Evolutionary conservation across 2,329 filamentous ascomycete species (phyloP).

Genomic region (Elsinoe batatas): DNA sequence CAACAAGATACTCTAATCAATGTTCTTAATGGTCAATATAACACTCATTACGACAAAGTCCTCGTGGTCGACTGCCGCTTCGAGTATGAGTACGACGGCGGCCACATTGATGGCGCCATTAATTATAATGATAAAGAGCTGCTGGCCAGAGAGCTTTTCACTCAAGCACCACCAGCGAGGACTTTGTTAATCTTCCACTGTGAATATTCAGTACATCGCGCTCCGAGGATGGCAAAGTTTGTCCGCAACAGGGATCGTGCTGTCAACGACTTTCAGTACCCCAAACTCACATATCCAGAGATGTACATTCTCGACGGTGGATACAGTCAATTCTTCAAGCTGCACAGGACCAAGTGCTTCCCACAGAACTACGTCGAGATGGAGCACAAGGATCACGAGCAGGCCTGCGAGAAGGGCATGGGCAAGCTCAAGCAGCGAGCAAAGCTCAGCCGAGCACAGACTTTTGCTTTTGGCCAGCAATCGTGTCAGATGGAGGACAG

Average conservation of each 20-base stretch:
- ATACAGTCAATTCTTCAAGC: slow-evolving; percentile 83
- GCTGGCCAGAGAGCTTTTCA: slow-evolving; percentile 68
- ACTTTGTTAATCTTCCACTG: slow-evolving; percentile 90
- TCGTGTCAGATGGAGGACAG: slow-evolving; percentile 50
- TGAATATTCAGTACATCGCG: slow-evolving; percentile 95
- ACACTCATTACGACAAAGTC: slow-evolving; percentile 64
- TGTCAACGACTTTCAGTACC: slow-evolving; percentile 77
- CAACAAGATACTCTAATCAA: slow-evolving; percentile 69
- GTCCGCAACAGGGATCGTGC: slow-evolving; percentile 82
- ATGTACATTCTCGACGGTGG: slow-evolving; percentile 95
- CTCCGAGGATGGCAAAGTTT: slow-evolving; percentile 90
- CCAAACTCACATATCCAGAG: slow-evolving; percentile 85
- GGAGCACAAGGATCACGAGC: slow-evolving; percentile 82
- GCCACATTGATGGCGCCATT: slow-evolving; percentile 84
- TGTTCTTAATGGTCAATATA: slow-evolving; percentile 79
- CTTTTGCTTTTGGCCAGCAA: slow-evolving; percentile 85
- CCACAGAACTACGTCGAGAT: slow-evolving; percentile 97
- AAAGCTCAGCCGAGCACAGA: slow-evolving; percentile 78
- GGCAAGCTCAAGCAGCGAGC: slow-evolving; percentile 84
- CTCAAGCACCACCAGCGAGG: slow-evolving; percentile 48
- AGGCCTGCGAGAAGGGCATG: slow-evolving; percentile 89
- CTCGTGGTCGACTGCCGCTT: slow-evolving; percentile 94
- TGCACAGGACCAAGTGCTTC: slow-evolving; percentile 71
- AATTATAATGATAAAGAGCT: slow-evolving; percentile 97
- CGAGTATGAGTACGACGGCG: slow-evolving; percentile 96